Evolutionary conservation across 352 stramenopile genomes (phyloP), one percentile per base, ranked within the genome.

Genomic region (Globisporangium cystogenes): DNA sequence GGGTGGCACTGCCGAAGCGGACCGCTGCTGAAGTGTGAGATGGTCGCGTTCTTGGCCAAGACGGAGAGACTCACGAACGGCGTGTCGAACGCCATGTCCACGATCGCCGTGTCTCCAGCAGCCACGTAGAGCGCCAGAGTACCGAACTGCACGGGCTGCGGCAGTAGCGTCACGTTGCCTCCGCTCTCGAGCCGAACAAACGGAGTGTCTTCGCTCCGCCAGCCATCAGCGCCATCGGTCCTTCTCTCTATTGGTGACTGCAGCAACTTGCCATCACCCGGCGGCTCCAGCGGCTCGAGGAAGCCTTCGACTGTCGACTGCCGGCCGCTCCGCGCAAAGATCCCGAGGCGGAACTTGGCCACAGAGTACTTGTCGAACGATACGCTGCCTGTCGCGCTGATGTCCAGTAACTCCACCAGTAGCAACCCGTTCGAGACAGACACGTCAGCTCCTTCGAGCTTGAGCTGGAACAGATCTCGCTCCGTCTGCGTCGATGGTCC

Each of bases 321-420:
- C 39, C 44, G 57, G 14, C 56, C 59, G 6, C 70, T 68, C 53
- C 70, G 47, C 1, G 75, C 62, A 33, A 54, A 54, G 14, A 87
- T 40, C 45, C 58, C 48, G 14, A 45, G 40, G 24, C 53, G 68
- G 53, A 91, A 89, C 44, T 87, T 82, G n/a, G 84, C 50, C 16
- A 78, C 69, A 1, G 82, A 84, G 57, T 79, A 92, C 45, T 85
- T 84, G 51, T 92, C 82, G 48, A 92, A 61, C 2, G 61, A 57
- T 21, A 79, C 46, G 6, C 44, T 52, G 27, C 68, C 65, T 10
- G 51, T 43, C 41, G 72, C 69, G 40, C 54, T 37, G 8, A 82
- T 48, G 26, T 68, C 52, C 8, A 86, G 63, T 15, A 64, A 50
- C 14, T 73, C 53, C 4, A 76, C 63, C 53, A 86, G 63, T 16